Conservation (phyloP, 495 filamentous ascomycete genomes). For the Stereocaulon alpinum region DNA sequence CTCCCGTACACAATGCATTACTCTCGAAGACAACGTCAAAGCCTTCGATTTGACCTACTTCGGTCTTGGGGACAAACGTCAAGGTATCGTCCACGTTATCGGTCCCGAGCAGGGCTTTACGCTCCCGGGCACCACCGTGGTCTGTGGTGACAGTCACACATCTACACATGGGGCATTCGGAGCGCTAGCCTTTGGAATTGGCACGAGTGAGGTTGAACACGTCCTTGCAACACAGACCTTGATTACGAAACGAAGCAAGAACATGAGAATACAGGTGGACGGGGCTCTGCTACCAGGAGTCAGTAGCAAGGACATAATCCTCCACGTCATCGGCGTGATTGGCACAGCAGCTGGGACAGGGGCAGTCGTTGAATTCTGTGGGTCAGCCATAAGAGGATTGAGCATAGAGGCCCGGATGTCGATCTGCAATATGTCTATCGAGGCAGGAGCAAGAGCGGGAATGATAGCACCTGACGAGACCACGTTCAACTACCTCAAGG, state of each 20-base stretch:
- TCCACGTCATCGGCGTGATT: slow-evolving; percentile 87
- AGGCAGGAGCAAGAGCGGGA: slow-evolving; percentile 88
- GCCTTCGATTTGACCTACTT: slow-evolving; percentile 96
- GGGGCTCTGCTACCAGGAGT: slow-evolving; percentile 85
- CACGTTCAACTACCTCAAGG: slow-evolving; percentile 92
- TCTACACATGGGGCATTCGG: slow-evolving; percentile 97
- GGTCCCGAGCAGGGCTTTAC: slow-evolving; percentile 99
- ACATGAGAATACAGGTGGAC: slow-evolving; percentile 95
- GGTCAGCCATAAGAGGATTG: slow-evolving; percentile 76
- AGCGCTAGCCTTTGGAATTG: slow-evolving; percentile 91
- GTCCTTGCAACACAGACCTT: slow-evolving; percentile 93
- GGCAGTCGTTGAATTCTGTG: slow-evolving; percentile 93
- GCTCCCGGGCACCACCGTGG: slow-evolving; percentile 90
- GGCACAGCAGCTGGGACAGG: slow-evolving; percentile 93
- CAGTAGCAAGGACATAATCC: slow-evolving; percentile 91
- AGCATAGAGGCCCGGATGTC: slow-evolving; percentile 99
- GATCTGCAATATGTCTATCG: slow-evolving; percentile 99
- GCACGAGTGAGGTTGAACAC: slow-evolving; percentile 97
- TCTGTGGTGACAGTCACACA: slow-evolving; percentile 96
- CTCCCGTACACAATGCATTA: slow-evolving; percentile 85
- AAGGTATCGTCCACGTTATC: slow-evolving; percentile 97
- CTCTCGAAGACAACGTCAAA: slow-evolving; percentile 94
- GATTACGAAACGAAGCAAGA: slow-evolving; percentile 90
- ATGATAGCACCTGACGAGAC: slow-evolving; percentile 93
- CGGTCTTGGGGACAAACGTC: slow-evolving; percentile 87